Conservation (phyloP, 1,284 basidiomycete species). For the Prillingera fragicola region DNA sequence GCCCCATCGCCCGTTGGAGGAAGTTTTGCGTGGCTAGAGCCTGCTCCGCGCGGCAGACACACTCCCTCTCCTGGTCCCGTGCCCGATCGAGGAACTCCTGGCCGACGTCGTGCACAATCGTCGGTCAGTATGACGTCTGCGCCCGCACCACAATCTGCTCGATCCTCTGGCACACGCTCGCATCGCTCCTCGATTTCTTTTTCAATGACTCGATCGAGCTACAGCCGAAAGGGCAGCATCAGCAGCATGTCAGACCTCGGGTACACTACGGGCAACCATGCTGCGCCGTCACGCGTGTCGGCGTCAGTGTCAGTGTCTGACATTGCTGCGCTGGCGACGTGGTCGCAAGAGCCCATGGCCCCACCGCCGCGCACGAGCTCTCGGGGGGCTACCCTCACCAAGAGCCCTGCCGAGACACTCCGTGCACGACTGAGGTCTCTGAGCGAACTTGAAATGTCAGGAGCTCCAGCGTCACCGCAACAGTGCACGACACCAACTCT, state of each 20-base stretch:
- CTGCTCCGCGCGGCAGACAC: background rate
- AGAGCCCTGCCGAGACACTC: slow-evolving; percentile 5
- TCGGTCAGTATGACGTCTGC: slow-evolving; percentile 2
- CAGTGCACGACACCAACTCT: background rate
- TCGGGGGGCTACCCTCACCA: background rate
- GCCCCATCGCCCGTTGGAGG: no score
- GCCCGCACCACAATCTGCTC: background rate
- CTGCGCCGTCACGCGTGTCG: no score
- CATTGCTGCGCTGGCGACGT: slow-evolving; percentile 12
- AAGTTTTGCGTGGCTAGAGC: slow-evolving; percentile 4
- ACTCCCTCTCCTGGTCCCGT: no score
- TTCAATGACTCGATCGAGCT: no score
- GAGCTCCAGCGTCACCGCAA: background rate
- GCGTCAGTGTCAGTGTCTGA: slow-evolving; percentile 14
- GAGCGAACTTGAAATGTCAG: slow-evolving; percentile 10
- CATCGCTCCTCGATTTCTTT: background rate
- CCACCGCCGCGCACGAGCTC: slow-evolving; percentile 4
- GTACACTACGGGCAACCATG: no score
- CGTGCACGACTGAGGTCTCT: slow-evolving; percentile 12
- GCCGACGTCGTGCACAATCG: slow-evolving; percentile 5
- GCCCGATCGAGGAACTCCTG: no score
- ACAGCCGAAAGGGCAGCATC: no score
- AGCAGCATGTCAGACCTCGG: no score
- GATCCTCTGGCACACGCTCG: background rate
- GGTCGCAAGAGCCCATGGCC: slow-evolving; percentile 10